Evolutionary conservation across 2,329 filamentous ascomycete genomes (phyloP).

Genomic region (Colletotrichum horii): DNA sequence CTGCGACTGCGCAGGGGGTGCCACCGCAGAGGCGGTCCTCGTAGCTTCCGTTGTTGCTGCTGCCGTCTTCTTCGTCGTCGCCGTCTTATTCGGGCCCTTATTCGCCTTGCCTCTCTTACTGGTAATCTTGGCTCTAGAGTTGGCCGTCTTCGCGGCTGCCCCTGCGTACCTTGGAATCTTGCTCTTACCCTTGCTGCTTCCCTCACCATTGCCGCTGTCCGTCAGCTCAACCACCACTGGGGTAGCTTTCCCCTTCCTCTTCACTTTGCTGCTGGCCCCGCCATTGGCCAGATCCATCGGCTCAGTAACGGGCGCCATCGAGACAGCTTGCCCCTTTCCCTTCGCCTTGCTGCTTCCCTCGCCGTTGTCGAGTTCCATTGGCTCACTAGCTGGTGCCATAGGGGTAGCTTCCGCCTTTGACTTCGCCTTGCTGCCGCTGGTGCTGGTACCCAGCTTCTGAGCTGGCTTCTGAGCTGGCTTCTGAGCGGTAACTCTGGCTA

Average conservation of each 20-base stretch:
- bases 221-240: background rate
- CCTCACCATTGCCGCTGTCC: background rate
- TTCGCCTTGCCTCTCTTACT: background rate
- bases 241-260: no score
- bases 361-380: background rate
- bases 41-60: background rate
- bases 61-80: background rate
- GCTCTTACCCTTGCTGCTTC: background rate
- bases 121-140: background rate
- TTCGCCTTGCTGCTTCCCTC: background rate
- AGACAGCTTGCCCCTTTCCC: background rate
- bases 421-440: background rate
- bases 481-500: background rate
- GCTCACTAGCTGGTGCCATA: background rate
- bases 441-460: background rate
- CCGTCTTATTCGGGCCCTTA: background rate
- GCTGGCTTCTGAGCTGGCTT: background rate
- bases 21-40: background rate
- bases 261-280: no score
- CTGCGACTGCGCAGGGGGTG: background rate
- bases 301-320: background rate
- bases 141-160: background rate
- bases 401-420: background rate
- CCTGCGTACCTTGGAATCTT: background rate
- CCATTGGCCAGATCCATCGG: no score